Percentiles rank a stretch among this genome's conserved stretches.
Evolutionary conservation across 345 rosid species (phyloP).

Genomic region (Lenwebbia sp.): DNA sequence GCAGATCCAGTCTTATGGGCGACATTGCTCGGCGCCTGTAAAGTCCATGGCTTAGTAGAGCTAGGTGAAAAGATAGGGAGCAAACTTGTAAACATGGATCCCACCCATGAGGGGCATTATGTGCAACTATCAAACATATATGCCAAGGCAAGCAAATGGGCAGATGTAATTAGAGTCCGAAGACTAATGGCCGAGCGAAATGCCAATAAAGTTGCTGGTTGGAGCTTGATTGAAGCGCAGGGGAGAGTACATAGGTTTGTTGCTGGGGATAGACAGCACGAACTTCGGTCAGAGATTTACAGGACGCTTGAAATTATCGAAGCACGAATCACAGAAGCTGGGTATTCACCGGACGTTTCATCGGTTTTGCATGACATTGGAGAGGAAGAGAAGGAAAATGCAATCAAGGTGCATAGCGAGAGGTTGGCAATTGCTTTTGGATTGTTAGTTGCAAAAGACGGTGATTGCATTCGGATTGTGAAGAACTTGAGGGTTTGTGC

Average conservation of each 20-base stretch:
- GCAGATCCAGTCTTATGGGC: conserved; percentile 16
- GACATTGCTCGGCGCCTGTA: conserved; percentile 11
- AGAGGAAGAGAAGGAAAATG: conserved; percentile 18
- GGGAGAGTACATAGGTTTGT: conserved; percentile 15
- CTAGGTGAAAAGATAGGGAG: conserved; percentile 9
- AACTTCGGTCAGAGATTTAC: conserved; percentile 2
- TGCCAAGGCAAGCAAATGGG: conserved; percentile 18
- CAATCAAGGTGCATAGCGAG: conserved; percentile 18
- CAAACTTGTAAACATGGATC: conserved; percentile 13
- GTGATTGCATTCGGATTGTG: conserved; percentile 10
- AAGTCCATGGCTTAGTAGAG: conserved; percentile 12
- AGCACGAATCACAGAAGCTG: conserved; percentile 10
- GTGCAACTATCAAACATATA: conserved; percentile 16
- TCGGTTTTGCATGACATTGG: conserved; percentile 19
- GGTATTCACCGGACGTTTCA: conserved; percentile 7
- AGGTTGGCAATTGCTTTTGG: conserved; percentile 22
- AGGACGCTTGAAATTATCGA: conserved; percentile 12
- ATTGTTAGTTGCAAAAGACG: conserved; percentile 1
- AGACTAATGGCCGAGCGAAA: conserved; percentile 7
- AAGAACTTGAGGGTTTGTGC: conserved; percentile 19
- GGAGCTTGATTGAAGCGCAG: conserved; percentile 18
- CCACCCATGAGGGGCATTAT: conserved; percentile 13
- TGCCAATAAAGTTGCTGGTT: conserved; percentile 12
- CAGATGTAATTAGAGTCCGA: conserved; percentile 10
- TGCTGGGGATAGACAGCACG: conserved; percentile 11